Base-by-base conservation (phyloP, 2,329 filamentous ascomycete genomes). In the Fusarium sororula region DNA sequence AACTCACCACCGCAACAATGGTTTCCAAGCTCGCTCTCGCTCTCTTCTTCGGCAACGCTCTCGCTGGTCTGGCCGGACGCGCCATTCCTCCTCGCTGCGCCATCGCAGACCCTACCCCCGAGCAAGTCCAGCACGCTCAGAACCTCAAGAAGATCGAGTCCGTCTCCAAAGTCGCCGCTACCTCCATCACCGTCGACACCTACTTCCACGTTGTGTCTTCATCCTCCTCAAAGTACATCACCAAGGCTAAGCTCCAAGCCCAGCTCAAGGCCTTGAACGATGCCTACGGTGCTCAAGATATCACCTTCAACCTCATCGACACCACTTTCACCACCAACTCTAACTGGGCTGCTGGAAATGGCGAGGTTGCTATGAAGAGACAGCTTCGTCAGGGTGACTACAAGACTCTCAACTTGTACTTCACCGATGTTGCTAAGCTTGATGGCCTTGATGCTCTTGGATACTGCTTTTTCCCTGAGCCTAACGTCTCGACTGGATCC, bases 191-290 rank as follows among this genome's bases (percentile, higher is more conserved):
- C 4, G 51, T 77, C 7, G 75, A 77, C 15, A 77, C 76, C 5
- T 77, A 77, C 48, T 77, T 77, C 55, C 75, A 77, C n/a, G 75
- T 77, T 12, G 70, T 77, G 9, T 76, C 76, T 1, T 72, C 76
- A 3, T 66, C 75, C 28, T 65, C 56, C 15, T 70, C 72, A 10
- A 77, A 77, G 17, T 77, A 77, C 59, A 63, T 78, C 24, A 62
- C 75, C 14, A 38, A 74, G 35, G 56, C 51, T 7, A 68, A 75
- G 32, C 53, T 77, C 3, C 63, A 68, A 15, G 65, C 62, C 17
- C 86, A 89, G 80, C 75, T 88, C n/a, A 70, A 78, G 7, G 82
- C 84, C 26, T 75, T 89, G 75, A 88, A 88, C 76, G 61, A 72
- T 1, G 84, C 84, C 22, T 89, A 84, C 65, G 80, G 79, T 24